Evolutionary conservation across 2,329 filamentous ascomycete species (phyloP), one percentile per base, ranked within the genome.

Genomic region (Talaromyces sp.): DNA sequence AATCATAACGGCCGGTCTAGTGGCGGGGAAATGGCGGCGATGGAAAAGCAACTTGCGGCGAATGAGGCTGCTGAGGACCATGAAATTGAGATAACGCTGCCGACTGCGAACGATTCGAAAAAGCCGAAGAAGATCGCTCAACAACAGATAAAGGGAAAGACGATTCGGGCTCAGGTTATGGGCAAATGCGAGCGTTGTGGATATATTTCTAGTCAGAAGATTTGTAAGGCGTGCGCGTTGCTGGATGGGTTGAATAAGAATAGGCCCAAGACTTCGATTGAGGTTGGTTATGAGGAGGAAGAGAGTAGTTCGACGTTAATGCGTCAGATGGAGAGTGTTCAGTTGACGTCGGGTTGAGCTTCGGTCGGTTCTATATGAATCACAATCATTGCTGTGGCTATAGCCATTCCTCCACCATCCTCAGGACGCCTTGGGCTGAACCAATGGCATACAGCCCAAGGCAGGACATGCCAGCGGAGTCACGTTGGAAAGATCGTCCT

Each of bases 181-280:
- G 92, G 94, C 1, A 89, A 88, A 69, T 99, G 95, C 74, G 87
- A 89, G 73, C 89, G 87, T 61, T 99, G 95, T 72, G 95, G 95
- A 15, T 99, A 98, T 76, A 91, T 99, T 78, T 97, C 95, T 1
- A 97, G 93, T 72, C 95, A 99, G 77, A 86, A 87, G 34, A 87
- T 97, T 45, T 99, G 95, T 79, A 96, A 99, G 78, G 95, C 95
- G 0, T 99, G 95, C 76, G 90, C 89, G 68, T 81, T 99, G 53
- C 85, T 99, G 2, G 93, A 98, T 71, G 92, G 91, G 0, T 78
- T 99, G 58, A 99, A 99, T 75, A 97, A 95, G 72, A 86, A 82
- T 68, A 73, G 80, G 13, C 83, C 83, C 36, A 80, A 78, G 70
- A 81, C 78, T 7, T 71, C 76, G 7, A 82, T 83, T 38, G 78